phyloP scores from a whole-genome alignment of 805 yeast species.

The Metschnikowia santaceciliae region DNA sequence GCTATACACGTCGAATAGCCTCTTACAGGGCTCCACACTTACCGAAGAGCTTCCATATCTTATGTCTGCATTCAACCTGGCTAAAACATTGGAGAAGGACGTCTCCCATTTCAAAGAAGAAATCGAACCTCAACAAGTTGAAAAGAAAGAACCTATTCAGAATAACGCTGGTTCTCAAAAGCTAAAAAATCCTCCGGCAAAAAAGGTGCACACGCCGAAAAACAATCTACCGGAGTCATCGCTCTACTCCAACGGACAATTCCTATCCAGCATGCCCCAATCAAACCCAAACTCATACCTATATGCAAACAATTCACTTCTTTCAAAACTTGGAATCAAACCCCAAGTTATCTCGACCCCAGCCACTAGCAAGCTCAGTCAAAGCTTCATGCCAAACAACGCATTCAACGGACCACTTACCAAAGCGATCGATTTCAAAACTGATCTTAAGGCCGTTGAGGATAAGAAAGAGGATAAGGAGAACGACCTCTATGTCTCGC shows the following conservation, averaged over 20 bases:
- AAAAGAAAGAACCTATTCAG: background rate
- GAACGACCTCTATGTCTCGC: constrained; percentile 6
- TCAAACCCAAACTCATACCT: constrained; percentile 27
- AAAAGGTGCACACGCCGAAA: constrained; percentile 21
- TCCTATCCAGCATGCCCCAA: constrained; percentile 18
- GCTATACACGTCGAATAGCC: constrained; percentile 28
- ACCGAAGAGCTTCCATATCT: constrained; percentile 63
- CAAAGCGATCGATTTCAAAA: background rate
- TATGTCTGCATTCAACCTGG: constrained; percentile 63
- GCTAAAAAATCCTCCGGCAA: background rate
- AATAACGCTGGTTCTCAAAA: background rate
- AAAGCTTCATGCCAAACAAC: constrained; percentile 7
- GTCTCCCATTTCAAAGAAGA: constrained; percentile 15
- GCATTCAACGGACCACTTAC: background rate
- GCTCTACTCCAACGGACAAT: constrained; percentile 33
- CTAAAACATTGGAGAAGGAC: constrained; percentile 53
- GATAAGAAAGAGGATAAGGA: constrained; percentile 13
- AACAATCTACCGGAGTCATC: constrained; percentile 29
- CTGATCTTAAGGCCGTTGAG: background rate
- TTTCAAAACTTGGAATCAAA: constrained; percentile 37
- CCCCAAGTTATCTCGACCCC: constrained; percentile 39
- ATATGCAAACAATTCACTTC: constrained; percentile 32
- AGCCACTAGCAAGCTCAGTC: constrained; percentile 15
- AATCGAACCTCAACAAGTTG: background rate
- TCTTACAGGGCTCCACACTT: constrained; percentile 49